Base-by-base conservation (phyloP, 1,284 basidiomycete genomes). In the Malassezia nana region DNA sequence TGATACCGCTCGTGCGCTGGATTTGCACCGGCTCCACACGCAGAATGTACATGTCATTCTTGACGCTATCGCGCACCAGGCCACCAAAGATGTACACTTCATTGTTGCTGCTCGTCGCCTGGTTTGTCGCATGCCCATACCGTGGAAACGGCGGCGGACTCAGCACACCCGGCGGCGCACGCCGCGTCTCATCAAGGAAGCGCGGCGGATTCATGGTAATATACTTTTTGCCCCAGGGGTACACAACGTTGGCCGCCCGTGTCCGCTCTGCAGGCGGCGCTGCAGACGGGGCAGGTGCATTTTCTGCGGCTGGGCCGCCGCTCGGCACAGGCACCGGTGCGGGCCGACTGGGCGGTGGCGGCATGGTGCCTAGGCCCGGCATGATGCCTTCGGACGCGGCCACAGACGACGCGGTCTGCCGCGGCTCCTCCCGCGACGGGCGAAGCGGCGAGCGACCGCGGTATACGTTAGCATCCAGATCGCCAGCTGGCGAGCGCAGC, bases 31-130 rank as follows among this genome's bases (percentile, higher is more conserved):
- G 60, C 55, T 69, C 67, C 31, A 66, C 60, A 33, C 65, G 56
- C 52, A 72, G 55, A 18, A 65, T 68, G 76, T 94, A 98, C 44
- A 99, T 80, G 76, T 99, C 94, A 76, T 96, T 96, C 62, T 86
- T 82, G 45, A 91, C 86, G 29, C 82, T 79, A 72, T 98, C 92
- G 38, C 85, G 82, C 15, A 98, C 91, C 48, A 99, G 83, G 60
- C 94, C 94, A 65, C 94, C 94, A 69, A 98, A 99, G 55, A 98
- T 81, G 76, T 90, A 91, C 62, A 99, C 82, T 69, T 98, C 91
- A 22, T 92, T 92, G 6, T 79, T 82, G 16, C 82, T 73, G 10
- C 85, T 86, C 2, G 74, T 69, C 41, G 82, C 83, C 12, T 87
- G 82, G 20, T 94, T 92, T n/a, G 95, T 82, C 2, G 91, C 87